Percentiles rank a stretch among this genome's conserved stretches.
phyloP scores from a whole-genome alignment of 208 protist species.

The Acanthamoeba triangularis region DNA sequence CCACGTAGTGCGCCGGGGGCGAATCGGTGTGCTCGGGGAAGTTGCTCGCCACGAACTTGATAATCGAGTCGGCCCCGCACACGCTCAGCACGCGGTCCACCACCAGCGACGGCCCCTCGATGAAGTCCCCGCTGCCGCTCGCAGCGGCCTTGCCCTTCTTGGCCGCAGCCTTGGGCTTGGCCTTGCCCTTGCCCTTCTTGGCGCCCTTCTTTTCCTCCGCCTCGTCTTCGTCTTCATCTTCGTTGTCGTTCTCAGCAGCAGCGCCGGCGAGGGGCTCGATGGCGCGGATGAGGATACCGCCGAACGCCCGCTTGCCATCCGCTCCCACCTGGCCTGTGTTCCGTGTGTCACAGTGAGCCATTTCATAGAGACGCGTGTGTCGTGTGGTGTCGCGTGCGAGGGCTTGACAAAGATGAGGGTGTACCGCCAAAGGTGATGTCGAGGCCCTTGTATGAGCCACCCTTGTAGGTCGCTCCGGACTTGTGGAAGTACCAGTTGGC shows the following conservation, averaged over 20 bases:
- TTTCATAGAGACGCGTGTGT: not conserved
- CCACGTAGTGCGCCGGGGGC: slow-evolving; percentile 19
- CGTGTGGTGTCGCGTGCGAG: not conserved
- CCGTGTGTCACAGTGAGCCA: too few species aligned
- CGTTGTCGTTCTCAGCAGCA: not conserved
- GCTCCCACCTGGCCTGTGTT: slow-evolving; percentile 26
- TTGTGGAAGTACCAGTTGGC: slow-evolving; percentile 77
- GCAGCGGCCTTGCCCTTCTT: slow-evolving; percentile 2
- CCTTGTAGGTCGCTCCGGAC: slow-evolving; percentile 56
- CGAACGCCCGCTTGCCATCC: slow-evolving; percentile 61
- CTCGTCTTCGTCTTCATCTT: not conserved
- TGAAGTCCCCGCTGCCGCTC: not conserved
- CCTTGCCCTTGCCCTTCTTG: slow-evolving; percentile 12
- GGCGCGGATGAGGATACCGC: slow-evolving; percentile 72
- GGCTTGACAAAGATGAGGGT: not conserved
- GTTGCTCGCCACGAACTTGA: slow-evolving; percentile 1
- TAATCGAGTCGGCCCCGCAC: slow-evolving; percentile 49
- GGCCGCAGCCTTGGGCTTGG: slow-evolving; percentile 7
- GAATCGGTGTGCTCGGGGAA: not conserved
- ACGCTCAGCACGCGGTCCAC: slow-evolving; percentile 49
- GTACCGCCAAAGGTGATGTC: slow-evolving; percentile 71
- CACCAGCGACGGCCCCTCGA: slow-evolving; percentile 61
- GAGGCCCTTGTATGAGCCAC: slow-evolving; percentile 69
- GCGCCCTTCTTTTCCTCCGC: not conserved
- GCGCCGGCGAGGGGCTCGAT: slow-evolving; percentile 45